Conservation (phyloP, 2,329 filamentous ascomycete species). For the Dryadomyces quercus-mongolicae region DNA sequence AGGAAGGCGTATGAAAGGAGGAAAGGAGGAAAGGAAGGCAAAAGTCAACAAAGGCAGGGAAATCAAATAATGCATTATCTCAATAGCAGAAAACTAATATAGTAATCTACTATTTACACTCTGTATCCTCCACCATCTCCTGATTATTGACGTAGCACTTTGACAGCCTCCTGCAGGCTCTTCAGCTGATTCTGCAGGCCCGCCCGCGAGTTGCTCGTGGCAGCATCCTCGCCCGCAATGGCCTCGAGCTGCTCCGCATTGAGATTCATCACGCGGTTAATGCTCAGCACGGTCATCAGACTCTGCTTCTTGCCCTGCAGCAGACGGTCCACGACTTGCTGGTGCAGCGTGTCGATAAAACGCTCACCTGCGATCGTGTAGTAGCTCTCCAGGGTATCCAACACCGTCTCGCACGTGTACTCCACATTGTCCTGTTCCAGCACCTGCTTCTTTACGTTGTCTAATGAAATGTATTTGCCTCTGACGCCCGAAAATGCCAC, state of each 20-base stretch:
- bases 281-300: slow-evolving; percentile 40
- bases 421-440: slow-evolving; percentile 4
- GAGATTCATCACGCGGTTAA: slow-evolving; percentile 36
- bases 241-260: slow-evolving; percentile 33
- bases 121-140: too few relatives aligned
- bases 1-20: too few relatives aligned
- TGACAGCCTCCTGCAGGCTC: slow-evolving; percentile 26
- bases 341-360: slow-evolving; percentile 50
- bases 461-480: neutral
- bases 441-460: neutral
- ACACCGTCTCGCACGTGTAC: slow-evolving; percentile 34
- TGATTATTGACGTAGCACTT: slow-evolving; percentile 12
- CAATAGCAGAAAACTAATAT: too few relatives aligned
- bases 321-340: slow-evolving; percentile 38
- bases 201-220: slow-evolving; percentile 25
- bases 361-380: slow-evolving; percentile 49
- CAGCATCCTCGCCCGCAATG: slow-evolving; percentile 46
- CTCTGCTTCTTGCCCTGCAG: slow-evolving; percentile 36
- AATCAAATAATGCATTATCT: too few relatives aligned
- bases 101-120: too few relatives aligned
- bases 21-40: too few relatives aligned
- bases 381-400: slow-evolving; percentile 47
- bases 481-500: neutral
- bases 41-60: too few relatives aligned
- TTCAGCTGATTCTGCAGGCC: slow-evolving; percentile 32